These are phyloP conservation scores for Gracilaria domingensis DNA, from an alignment of 23 red algal genomes.

Conservation along the genomic window DNA sequence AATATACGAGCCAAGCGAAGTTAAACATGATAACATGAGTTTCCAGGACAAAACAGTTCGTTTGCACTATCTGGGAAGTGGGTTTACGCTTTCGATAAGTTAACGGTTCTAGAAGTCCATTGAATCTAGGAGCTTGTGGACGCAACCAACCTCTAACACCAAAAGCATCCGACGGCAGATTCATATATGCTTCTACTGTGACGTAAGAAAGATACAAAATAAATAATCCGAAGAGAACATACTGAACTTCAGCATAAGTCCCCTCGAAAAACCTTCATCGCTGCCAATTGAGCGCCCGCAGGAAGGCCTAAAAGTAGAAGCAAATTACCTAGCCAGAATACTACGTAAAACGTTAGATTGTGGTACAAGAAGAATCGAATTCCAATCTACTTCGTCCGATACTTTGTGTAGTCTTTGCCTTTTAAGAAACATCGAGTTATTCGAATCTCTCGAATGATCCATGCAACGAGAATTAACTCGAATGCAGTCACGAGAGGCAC, in stretches of 20 bases:
- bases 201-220: conserved; percentile 76
- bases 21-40: conserved; percentile 85
- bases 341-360: conserved; percentile 79
- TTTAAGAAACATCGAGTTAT: conserved; percentile 70
- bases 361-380: conserved; percentile 87
- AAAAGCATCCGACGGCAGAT: conserved; percentile 74
- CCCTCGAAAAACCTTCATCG: conserved; percentile 62
- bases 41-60: conserved; percentile 86
- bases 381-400: conserved; percentile 85
- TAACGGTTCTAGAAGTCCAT: conserved; percentile 50
- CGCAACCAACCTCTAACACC: conserved; percentile 71
- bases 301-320: conserved; percentile 62
- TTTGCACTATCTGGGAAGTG: conserved; percentile 48
- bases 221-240: conserved; percentile 64
- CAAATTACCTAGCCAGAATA: conserved; percentile 74
- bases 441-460: conserved; percentile 69
- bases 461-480: conserved; percentile 62
- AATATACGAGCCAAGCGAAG: conserved; percentile 87
- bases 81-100: conserved; percentile 43
- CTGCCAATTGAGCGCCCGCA: conserved; percentile 57
- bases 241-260: conserved; percentile 71
- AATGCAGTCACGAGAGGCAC: conserved; percentile 45
- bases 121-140: conserved; percentile 56
- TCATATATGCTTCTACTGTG: conserved; percentile 66
- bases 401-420: conserved; percentile 70